These are phyloP conservation scores for Chalciporus sp. DNA, from an alignment of 1,284 basidiomycete species.

Conservation along the genomic window DNA sequence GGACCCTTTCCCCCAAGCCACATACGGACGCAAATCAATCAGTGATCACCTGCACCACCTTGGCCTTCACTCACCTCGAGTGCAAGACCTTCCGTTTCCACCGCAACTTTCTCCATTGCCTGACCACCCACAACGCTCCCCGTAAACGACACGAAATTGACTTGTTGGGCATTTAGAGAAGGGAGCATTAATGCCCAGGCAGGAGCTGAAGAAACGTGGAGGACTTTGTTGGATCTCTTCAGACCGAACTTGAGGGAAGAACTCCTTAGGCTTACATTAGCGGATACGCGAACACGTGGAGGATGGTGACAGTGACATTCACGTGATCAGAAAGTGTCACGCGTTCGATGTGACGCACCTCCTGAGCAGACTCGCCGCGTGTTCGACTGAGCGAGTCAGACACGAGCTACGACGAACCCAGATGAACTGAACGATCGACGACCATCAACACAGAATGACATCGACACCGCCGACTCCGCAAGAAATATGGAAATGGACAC, in stretches of 20 bases:
- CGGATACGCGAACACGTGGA: too few species aligned
- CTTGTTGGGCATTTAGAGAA: too few species aligned
- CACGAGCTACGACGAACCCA: too few species aligned
- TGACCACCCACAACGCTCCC: conserved; percentile 78
- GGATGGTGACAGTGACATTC: neutral
- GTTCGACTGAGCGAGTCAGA: too few species aligned
- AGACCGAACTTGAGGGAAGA: too few species aligned
- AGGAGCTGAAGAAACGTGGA: conserved; percentile 76
- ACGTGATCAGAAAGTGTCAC: neutral
- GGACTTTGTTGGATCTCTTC: too few species aligned
- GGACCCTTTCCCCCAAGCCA: conserved; percentile 97
- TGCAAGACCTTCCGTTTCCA: conserved; percentile 59
- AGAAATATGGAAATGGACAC: conserved; percentile 59
- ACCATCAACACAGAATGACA: neutral
- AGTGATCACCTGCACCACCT: too few species aligned
- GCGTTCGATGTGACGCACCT: too few species aligned
- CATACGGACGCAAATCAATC: neutral
- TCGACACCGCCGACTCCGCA: neutral
- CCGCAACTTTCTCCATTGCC: conserved; percentile 64
- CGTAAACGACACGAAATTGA: conserved; percentile 89
- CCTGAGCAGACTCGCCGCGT: too few species aligned
- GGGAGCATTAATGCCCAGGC: too few species aligned
- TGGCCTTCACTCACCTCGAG: conserved; percentile 55
- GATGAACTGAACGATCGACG: too few species aligned
- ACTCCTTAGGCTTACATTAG: too few species aligned